Percentiles rank a stretch among this genome's conserved stretches.
phyloP scores from a whole-genome alignment of 352 stramenopile species.

The Phytophthora quininea region DNA sequence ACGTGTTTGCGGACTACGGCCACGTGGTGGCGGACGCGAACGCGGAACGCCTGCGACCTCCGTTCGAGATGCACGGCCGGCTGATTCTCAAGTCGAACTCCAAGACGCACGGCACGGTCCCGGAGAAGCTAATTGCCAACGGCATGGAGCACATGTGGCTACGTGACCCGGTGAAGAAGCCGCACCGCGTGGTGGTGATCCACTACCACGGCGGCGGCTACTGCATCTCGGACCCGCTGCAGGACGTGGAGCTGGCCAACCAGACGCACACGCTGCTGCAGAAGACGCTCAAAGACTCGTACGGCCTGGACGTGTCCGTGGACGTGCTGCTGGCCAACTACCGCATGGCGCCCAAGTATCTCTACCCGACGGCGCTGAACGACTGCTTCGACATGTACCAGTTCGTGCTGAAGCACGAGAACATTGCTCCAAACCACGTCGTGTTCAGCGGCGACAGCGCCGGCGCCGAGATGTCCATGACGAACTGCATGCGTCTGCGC shows the following conservation, averaged over 20 bases:
- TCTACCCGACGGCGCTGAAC: slow-evolving; percentile 40
- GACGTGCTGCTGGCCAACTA: slow-evolving; percentile 56
- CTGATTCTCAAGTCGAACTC: slow-evolving; percentile 19
- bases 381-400: slow-evolving; percentile 45
- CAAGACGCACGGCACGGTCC: slow-evolving; percentile 13
- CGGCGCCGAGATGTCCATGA: slow-evolving; percentile 35
- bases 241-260: slow-evolving; percentile 29
- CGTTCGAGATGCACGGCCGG: slow-evolving; percentile 24
- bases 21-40: slow-evolving; percentile 21
- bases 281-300: slow-evolving; percentile 12
- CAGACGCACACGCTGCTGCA: slow-evolving; percentile 21
- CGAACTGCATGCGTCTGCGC: slow-evolving; percentile 27
- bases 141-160: slow-evolving; percentile 44
- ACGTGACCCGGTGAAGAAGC: slow-evolving; percentile 15
- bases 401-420: slow-evolving; percentile 29
- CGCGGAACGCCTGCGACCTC: slow-evolving; percentile 25
- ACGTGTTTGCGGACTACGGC: slow-evolving; percentile 32
- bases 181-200: slow-evolving; percentile 40
- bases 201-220: slow-evolving; percentile 50
- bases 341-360: slow-evolving; percentile 41
- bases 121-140: slow-evolving; percentile 25
- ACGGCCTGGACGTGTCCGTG: slow-evolving; percentile 19
- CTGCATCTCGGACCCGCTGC: slow-evolving; percentile 26
- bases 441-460: slow-evolving; percentile 49
- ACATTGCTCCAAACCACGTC: slow-evolving; percentile 29